Conservation (phyloP, 75 land plant species). For the Isoetes taiwanensis region DNA sequence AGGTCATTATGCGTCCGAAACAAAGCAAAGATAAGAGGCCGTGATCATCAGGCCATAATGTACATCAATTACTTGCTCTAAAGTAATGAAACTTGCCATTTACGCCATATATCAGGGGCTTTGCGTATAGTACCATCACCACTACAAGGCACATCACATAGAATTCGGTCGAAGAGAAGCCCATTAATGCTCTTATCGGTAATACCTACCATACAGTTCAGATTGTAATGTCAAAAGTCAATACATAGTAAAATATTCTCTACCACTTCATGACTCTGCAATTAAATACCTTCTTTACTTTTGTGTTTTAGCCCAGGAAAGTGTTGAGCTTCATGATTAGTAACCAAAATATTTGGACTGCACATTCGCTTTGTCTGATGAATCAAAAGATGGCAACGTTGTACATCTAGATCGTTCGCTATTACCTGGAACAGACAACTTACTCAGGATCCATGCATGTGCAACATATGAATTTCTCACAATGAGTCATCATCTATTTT, state of each 20-base stretch:
- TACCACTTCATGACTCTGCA: background rate
- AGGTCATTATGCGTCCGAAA: background rate
- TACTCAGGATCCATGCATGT: no score
- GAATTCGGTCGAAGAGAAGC: slow-evolving; percentile 69
- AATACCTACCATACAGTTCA: no score
- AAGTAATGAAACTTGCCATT: slow-evolving; percentile 55
- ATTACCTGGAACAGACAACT: slow-evolving; percentile 66
- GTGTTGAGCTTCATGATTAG: slow-evolving; percentile 96
- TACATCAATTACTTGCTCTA: no score
- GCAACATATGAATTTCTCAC: no score
- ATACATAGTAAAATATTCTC: background rate
- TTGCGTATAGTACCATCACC: slow-evolving; percentile 97
- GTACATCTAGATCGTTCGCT: slow-evolving; percentile 95
- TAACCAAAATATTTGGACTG: slow-evolving; percentile 83
- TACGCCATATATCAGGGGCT: slow-evolving; percentile 97
- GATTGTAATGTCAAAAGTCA: background rate
- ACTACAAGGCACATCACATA: slow-evolving; percentile 99
- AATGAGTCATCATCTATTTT: no score
- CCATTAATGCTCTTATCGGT: slow-evolving; percentile 14
- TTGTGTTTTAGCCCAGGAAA: slow-evolving; percentile 54
- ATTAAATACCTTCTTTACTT: slow-evolving; percentile 4
- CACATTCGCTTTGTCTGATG: slow-evolving; percentile 99
- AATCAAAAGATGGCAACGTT: slow-evolving; percentile 89
- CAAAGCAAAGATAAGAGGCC: background rate
- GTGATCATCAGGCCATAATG: no score